Base-by-base conservation (phyloP, 2,329 filamentous ascomycete genomes). In the Capronia coronata region DNA sequence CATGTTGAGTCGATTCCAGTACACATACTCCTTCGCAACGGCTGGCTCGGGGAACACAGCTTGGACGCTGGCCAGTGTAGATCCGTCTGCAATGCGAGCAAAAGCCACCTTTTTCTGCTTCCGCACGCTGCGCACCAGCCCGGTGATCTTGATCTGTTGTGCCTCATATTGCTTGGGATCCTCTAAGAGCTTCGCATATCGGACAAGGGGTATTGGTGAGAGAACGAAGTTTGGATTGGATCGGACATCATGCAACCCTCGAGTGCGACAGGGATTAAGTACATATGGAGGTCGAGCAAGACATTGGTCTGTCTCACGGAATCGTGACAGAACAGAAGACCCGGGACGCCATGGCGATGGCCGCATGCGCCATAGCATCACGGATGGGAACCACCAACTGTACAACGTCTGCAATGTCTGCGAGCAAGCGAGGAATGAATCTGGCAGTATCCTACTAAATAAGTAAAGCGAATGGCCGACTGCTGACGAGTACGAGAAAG, bases 91-190 rank as follows among this genome's bases (percentile, higher is more conserved):
- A 45, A 97, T 75, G 52, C 88, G 80, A 45, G 90, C 84, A 70
- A 98, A 97, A 3, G 85, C 83, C 52, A 85, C 75, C 18, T 78
- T 78, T 66, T 96, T 94, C 73, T 94, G 89, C 66, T 87, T 86
- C 55, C 91, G 79, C 52, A 95, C 50, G 25, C 57, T 59, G 35
- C 55, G 58, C 11, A 61, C 57, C 22, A 59, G 42, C 8, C 58
- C 58, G 10, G 48, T 45, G 18, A 61, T 44, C 27, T 48, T 49
- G 34, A 58, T 44, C 2, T 43, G 37, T 9, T 16, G 25, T 14
- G 42, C 13, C 8, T 49, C 32, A 18, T 38, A 35, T 21, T 32
- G 18, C 22, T 14, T 27, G n/a, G 41, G 22, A 27, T 44, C 32
- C 10, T 35, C 43, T 16, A 46, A 18, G n/a, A 55, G 49, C 34